Evolutionary conservation across 495 filamentous ascomycete species (phyloP), one percentile per base, ranked within the genome.

Genomic region (Antarctomyces pellizariae): DNA sequence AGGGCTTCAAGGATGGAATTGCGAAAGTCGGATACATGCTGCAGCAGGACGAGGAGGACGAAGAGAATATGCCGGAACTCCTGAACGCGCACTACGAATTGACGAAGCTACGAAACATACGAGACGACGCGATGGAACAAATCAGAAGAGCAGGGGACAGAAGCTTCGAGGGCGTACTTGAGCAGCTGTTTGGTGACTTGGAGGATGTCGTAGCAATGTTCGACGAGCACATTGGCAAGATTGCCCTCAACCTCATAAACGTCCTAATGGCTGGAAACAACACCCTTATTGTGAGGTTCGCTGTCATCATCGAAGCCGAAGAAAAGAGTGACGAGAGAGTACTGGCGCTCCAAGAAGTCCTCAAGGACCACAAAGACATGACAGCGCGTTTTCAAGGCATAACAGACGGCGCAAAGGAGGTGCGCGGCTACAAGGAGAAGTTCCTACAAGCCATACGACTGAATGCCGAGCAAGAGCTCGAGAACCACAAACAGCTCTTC

Each of bases 381-480:
- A 84, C 82, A 16, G 70, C 70, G 12, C 61, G 80, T 14, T 93
- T 99, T 53, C 86, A 91, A 50, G 82, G 76, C 16, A 90, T 99
- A 48, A 78, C 76, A 1, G 74, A 80, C 32, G 82, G 80, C 1
- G 75, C 82, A 1, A 84, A 86, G 50, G 73, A 76, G 25, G 61
- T 86, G n/a, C 63, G 86, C 33, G 86, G 83, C 1, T 99, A 99
- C 49, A 95, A 95, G 48, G 75, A 92, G 36, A 91, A 89, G 42
- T 91, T 95, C 42, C 39, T 92, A 3, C 57, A 73, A 35, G 68
- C 74, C 5, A 79, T 95, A 39, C 59, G 75, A 36, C 52, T 72
- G 24, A 64, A 64, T 32, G 75, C 71, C 2, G 59, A 74, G 36
- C 60, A 56, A 14, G 70, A 86, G 36, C 78, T 95, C 24, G 64